Evolutionary conservation across 306 rosid genomes (phyloP), one percentile per base, ranked within the genome.

Genomic region (Cucumis hystrix): DNA sequence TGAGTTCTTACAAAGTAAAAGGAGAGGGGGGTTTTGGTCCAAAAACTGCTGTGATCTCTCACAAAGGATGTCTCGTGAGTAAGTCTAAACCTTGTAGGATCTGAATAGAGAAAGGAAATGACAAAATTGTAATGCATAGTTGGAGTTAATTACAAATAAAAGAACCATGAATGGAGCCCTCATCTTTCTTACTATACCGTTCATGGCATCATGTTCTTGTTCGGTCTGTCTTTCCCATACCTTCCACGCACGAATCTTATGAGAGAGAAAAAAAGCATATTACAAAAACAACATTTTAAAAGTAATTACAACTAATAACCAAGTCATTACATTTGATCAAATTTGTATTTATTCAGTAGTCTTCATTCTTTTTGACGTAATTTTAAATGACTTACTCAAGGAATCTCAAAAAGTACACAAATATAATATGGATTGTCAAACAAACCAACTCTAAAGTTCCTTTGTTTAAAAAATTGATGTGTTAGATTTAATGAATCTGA

Each of bases 61-160:
- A 93, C 97, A 83, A 93, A 93, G 3, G 98, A 93, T 75, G 93
- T 91, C 86, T 93, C 97, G 4, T 93, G 98, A 79, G 98, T 89
- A 65, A 93, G 98, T 85, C 98, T 91, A 87, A 93, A 93, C 76
- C 93, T 93, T 57, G 82, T 76, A 79, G 97, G 95, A 88, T 93
- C 98, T 93, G 88, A 76, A 47, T 75, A 64, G 67, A 61, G 63
- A 25, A 68, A 11, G 1, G 3, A 75, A 65, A 77, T 25, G 49
- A 55, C 63, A 18, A 54, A 41, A 43, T 20, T 69, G 13, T 69
- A 43, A 3, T 6, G 12, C 39, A 69, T 21, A 20, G 17, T 45
- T 71, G 59, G 18, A 0, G 13, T 4, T 71, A 66, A 66, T 39
- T 66, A 66, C 73, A 40, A 28, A 28, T 28, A 28, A 66, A 9